Evolutionary conservation across 2,329 filamentous ascomycete genomes (phyloP).

Genomic region (Trichoderma oligosporum): DNA sequence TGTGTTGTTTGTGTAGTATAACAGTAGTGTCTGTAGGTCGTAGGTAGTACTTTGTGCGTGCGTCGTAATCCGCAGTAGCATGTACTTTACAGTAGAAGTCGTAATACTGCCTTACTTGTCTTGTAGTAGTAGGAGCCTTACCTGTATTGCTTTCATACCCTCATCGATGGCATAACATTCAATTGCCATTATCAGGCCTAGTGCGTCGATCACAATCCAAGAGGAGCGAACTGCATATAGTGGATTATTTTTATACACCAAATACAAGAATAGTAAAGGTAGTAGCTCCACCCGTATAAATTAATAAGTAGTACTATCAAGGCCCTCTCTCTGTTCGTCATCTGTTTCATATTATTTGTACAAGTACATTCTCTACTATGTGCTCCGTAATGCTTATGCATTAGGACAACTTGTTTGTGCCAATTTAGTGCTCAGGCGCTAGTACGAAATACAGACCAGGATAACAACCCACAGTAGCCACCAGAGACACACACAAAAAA

Average conservation of each 20-base stretch:
- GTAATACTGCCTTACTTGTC: too few relatives aligned
- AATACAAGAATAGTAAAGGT: background rate
- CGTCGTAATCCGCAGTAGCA: too few relatives aligned
- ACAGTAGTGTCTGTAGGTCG: too few relatives aligned
- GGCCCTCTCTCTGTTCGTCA: conserved; percentile 12
- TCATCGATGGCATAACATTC: conserved; percentile 3
- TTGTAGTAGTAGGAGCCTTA: too few relatives aligned
- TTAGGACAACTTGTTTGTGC: conserved; percentile 4
- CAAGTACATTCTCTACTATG: conserved; percentile 6
- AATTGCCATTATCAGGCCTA: conserved; percentile 13
- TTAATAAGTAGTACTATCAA: conserved; percentile 8
- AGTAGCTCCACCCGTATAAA: background rate
- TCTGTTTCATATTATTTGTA: conserved; percentile 6
- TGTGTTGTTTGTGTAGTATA: too few relatives aligned
- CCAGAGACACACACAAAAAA: conserved; percentile 6
- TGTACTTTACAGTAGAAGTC: too few relatives aligned
- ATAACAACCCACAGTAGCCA: background rate
- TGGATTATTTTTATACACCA: conserved; percentile 15
- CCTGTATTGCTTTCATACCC: too few relatives aligned
- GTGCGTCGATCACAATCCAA: conserved; percentile 19
- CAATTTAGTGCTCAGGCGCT: background rate
- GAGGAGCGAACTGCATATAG: conserved; percentile 14
- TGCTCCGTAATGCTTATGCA: conserved; percentile 16
- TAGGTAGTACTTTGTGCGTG: too few relatives aligned
- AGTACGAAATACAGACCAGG: conserved; percentile 6